Percentiles rank a stretch among this genome's conserved stretches.
Conservation (phyloP, 495 filamentous ascomycete species). For the Echria macrotheca region DNA sequence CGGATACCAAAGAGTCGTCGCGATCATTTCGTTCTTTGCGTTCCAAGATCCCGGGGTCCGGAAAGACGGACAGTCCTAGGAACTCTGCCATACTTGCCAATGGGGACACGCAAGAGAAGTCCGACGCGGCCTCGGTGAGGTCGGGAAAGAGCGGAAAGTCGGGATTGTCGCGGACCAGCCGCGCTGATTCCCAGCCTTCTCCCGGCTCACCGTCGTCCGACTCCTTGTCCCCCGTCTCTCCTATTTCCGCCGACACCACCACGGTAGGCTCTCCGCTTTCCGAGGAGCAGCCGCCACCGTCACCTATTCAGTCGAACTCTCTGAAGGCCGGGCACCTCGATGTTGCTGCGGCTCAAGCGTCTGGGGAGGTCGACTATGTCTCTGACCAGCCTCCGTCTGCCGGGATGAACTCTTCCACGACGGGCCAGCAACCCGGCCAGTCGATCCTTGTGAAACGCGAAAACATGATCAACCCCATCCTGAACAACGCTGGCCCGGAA, state of each 20-base stretch:
- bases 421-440: slow-evolving; percentile 54
- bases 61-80: slow-evolving; percentile 71
- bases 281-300: slow-evolving; percentile 75
- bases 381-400: slow-evolving; percentile 85
- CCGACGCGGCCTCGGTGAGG: slow-evolving; percentile 67
- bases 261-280: slow-evolving; percentile 32
- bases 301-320: slow-evolving; percentile 75
- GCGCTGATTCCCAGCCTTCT: slow-evolving; percentile 34
- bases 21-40: slow-evolving; percentile 77
- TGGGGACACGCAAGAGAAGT: slow-evolving; percentile 59
- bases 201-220: slow-evolving; percentile 40
- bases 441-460: slow-evolving; percentile 82
- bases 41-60: slow-evolving; percentile 55
- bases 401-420: slow-evolving; percentile 40
- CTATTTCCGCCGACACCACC: slow-evolving; percentile 31
- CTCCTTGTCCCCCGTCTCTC: no score
- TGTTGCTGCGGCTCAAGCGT: slow-evolving; percentile 72
- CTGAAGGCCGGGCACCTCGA: slow-evolving; percentile 65
- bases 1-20: slow-evolving; percentile 91
- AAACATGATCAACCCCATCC: slow-evolving; percentile 47
- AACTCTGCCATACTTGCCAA: slow-evolving; percentile 61
- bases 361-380: slow-evolving; percentile 88
- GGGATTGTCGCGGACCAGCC: slow-evolving; percentile 35
- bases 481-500: slow-evolving; percentile 32
- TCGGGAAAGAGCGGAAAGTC: slow-evolving; percentile 56